Percentiles rank a stretch among this genome's conserved stretches.
These are phyloP conservation scores for Emergomyces africanus DNA, from an alignment of 2,329 filamentous ascomycete genomes.

Conservation along the genomic window DNA sequence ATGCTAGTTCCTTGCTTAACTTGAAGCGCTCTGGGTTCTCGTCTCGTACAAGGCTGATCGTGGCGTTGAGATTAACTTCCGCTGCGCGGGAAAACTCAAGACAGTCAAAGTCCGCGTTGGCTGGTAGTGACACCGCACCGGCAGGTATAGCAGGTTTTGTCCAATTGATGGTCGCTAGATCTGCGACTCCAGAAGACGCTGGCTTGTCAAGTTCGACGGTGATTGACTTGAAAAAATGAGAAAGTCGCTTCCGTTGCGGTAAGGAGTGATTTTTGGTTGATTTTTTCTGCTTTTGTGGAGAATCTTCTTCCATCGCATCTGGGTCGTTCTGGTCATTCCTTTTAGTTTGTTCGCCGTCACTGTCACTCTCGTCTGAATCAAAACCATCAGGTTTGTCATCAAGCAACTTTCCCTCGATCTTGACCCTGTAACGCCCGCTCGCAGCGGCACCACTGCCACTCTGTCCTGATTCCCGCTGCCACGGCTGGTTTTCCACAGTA, in stretches of 20 bases:
- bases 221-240: constrained; percentile 40
- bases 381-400: constrained; percentile 48
- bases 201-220: constrained; percentile 39
- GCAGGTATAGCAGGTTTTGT: constrained; percentile 56
- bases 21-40: constrained; percentile 77
- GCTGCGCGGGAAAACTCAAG: constrained; percentile 82
- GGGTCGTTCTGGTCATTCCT: constrained; percentile 31
- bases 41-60: constrained; percentile 71
- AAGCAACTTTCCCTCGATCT: constrained; percentile 77
- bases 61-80: constrained; percentile 86
- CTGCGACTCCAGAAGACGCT: constrained; percentile 28
- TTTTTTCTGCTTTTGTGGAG: constrained; percentile 19
- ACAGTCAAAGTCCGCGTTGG: constrained; percentile 72
- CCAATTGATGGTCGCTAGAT: constrained; percentile 57
- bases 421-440: constrained; percentile 56
- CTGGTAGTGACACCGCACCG: constrained; percentile 40
- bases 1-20: constrained; percentile 64
- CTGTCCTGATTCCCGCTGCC: constrained; percentile 51
- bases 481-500: constrained; percentile 84
- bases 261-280: constrained; percentile 15
- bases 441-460: constrained; percentile 50
- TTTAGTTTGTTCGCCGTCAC: constrained; percentile 30
- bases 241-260: constrained; percentile 30
- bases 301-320: constrained; percentile 51
- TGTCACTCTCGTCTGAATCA: constrained; percentile 39